phyloP scores from a whole-genome alignment of 2,329 filamentous ascomycete species.

The Aspergillus sp. region DNA sequence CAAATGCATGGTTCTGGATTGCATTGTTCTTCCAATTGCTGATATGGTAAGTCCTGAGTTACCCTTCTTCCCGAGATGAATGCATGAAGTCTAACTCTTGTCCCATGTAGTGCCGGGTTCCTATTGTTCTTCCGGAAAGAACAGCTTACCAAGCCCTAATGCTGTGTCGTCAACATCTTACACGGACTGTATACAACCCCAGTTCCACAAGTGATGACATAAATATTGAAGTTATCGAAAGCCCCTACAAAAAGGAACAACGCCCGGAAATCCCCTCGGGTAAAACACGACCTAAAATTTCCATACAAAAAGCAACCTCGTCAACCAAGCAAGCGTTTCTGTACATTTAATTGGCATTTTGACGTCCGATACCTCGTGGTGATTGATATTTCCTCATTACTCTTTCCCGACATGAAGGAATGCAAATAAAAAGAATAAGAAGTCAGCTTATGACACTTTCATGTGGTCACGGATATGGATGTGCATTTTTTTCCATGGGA shows the following conservation, averaged over 20 bases:
- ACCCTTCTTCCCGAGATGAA: neutral
- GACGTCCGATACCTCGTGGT: slow-evolving; percentile 4
- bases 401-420: neutral
- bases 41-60: slow-evolving; percentile 51
- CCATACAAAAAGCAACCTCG: neutral
- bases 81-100: slow-evolving; percentile 1
- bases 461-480: neutral
- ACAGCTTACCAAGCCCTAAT: slow-evolving; percentile 45
- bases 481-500: neutral
- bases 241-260: too few relatives aligned
- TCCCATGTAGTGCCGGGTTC: slow-evolving; percentile 35
- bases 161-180: neutral
- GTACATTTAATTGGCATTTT: slow-evolving; percentile 6
- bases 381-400: neutral
- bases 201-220: neutral
- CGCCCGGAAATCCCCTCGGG: too few relatives aligned
- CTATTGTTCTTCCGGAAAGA: slow-evolving; percentile 47
- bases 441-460: neutral
- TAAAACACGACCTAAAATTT: neutral
- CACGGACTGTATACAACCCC: neutral
- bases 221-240: neutral
- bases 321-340: neutral
- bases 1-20: slow-evolving; percentile 61
- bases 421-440: neutral
- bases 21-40: slow-evolving; percentile 57